phyloP scores from a whole-genome alignment of 2,329 filamentous ascomycete species.

The Penicillium sp. region DNA sequence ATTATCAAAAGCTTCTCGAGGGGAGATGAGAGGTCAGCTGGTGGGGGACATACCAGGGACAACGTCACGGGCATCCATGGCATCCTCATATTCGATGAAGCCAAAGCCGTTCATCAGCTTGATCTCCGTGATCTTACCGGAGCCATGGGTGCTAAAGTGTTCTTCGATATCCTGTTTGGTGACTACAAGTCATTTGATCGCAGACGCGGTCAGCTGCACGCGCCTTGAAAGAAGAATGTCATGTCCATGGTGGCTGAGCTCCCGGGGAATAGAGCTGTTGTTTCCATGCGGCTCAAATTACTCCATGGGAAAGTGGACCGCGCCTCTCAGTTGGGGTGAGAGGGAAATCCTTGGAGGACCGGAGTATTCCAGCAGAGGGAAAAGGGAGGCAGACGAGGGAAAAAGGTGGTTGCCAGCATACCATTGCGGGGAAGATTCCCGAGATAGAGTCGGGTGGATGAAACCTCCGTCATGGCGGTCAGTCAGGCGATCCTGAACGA shows the following conservation, averaged over 20 bases:
- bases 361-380: background rate
- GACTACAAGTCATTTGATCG: conserved; percentile 60
- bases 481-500: conserved; percentile 8
- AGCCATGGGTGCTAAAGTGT: conserved; percentile 94
- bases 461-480: conserved; percentile 78
- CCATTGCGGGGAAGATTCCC: conserved; percentile 96
- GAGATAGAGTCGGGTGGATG: conserved; percentile 92
- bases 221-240: conserved; percentile 32
- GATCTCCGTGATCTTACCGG: conserved; percentile 97
- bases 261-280: background rate
- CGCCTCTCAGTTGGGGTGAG: conserved; percentile 7
- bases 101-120: conserved; percentile 99
- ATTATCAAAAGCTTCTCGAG: background rate
- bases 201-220: conserved; percentile 15
- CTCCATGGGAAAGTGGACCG: conserved; percentile 17
- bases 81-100: conserved; percentile 99
- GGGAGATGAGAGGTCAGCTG: background rate
- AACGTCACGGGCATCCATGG: conserved; percentile 96
- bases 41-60: conserved; percentile 79
- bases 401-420: conserved; percentile 60
- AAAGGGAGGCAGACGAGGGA: conserved; percentile 19
- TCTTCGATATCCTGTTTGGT: conserved; percentile 96
- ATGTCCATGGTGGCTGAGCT: conserved; percentile 17
- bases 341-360: conserved; percentile 12
- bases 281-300: conserved; percentile 12